These are phyloP conservation scores for Grosmannia serpens DNA, from an alignment of 2,329 filamentous ascomycete species.

Conservation along the genomic window DNA sequence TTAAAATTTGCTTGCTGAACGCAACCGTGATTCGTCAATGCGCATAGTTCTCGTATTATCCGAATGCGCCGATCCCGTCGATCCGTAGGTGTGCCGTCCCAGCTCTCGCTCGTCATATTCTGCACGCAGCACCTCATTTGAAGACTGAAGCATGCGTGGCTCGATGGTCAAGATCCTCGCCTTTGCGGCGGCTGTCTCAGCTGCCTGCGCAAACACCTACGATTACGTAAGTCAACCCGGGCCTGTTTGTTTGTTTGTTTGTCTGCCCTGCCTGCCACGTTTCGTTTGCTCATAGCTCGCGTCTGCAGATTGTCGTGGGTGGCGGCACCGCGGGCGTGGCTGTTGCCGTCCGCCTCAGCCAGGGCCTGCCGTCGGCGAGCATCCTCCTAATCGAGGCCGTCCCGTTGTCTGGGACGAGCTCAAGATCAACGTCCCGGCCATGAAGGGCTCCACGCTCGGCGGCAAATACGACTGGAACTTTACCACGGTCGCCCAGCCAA, in stretches of 20 bases:
- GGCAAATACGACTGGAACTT: conserved; percentile 26
- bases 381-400: conserved; percentile 21
- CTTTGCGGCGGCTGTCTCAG: background rate
- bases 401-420: conserved; percentile 15
- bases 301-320: conserved; percentile 13
- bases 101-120: too few relatives aligned
- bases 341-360: conserved; percentile 16
- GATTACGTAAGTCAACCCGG: background rate
- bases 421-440: conserved; percentile 18
- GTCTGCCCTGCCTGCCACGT: background rate
- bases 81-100: too few relatives aligned
- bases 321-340: conserved; percentile 17
- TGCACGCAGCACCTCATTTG: too few relatives aligned
- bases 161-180: background rate
- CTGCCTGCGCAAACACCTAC: background rate
- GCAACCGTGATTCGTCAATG: too few relatives aligned
- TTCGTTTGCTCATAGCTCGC: background rate
- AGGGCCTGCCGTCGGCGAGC: conserved; percentile 12
- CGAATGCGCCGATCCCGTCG: too few relatives aligned
- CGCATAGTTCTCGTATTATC: too few relatives aligned
- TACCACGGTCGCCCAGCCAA: conserved; percentile 25
- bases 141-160: background rate
- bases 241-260: too few relatives aligned
- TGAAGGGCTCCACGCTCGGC: conserved; percentile 15
- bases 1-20: too few relatives aligned